These are phyloP conservation scores for Penicillium salamii DNA, from an alignment of 495 filamentous ascomycete genomes.

Conservation along the genomic window DNA sequence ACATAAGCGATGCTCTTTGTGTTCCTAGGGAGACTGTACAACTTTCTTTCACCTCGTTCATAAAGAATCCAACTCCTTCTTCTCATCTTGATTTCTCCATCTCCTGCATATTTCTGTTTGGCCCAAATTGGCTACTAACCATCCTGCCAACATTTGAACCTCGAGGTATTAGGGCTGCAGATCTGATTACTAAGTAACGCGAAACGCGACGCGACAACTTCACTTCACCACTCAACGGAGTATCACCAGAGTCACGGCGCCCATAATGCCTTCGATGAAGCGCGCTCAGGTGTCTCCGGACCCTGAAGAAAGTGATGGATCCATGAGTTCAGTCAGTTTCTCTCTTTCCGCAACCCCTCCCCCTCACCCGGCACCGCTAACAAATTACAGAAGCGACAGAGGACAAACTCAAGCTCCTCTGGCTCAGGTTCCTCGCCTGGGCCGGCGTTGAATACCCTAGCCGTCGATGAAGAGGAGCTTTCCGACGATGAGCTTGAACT, in stretches of 20 bases:
- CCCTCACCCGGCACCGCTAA: no score
- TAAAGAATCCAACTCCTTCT: background rate
- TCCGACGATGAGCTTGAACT: constrained; percentile 53
- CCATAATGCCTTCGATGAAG: constrained; percentile 44
- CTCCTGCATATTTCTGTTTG: no score
- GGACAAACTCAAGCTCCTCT: constrained; percentile 9
- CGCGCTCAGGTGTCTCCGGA: constrained; percentile 44
- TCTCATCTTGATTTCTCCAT: no score
- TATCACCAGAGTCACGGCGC: background rate
- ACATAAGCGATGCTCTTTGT: no score
- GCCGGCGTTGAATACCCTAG: constrained; percentile 23
- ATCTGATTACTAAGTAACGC: background rate
- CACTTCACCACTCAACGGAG: background rate
- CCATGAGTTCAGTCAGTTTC: constrained; percentile 36
- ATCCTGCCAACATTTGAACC: no score
- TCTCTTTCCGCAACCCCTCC: no score
- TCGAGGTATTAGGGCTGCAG: background rate
- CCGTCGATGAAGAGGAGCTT: constrained; percentile 32
- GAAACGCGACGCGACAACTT: background rate
- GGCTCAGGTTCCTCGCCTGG: constrained; percentile 19
- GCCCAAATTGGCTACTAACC: no score
- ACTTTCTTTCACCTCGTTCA: background rate
- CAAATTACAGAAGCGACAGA: constrained; percentile 37
- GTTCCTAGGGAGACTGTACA: no score
- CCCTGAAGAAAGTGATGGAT: constrained; percentile 40